These are phyloP conservation scores for Cyberlindnera lachancei DNA, from an alignment of 805 yeast genomes.

Conservation along the genomic window DNA sequence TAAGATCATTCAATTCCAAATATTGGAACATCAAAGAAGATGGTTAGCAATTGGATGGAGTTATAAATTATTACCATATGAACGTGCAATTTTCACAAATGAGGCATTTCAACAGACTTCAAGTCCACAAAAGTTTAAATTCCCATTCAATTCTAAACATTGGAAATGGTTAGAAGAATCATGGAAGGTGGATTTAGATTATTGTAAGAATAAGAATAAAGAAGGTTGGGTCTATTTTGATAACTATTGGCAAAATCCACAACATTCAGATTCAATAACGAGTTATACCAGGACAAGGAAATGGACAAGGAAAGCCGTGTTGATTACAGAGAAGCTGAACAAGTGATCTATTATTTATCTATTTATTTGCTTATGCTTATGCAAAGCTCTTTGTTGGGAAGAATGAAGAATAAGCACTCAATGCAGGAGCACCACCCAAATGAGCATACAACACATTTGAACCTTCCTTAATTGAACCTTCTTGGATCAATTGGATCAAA, in stretches of 20 bases:
- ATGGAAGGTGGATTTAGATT: slow-evolving; percentile 42
- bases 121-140: slow-evolving; percentile 31
- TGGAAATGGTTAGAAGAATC: slow-evolving; percentile 53
- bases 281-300: slow-evolving; percentile 45
- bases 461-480: slow-evolving; percentile 9
- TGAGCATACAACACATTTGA: slow-evolving; percentile 13
- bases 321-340: slow-evolving; percentile 7
- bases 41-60: slow-evolving; percentile 62
- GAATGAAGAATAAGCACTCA: slow-evolving; percentile 14
- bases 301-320: slow-evolving; percentile 42
- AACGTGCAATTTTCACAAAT: slow-evolving; percentile 41
- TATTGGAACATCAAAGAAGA: slow-evolving; percentile 51
- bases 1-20: slow-evolving; percentile 41
- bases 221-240: slow-evolving; percentile 53
- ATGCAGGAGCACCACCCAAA: slow-evolving; percentile 15
- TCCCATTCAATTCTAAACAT: slow-evolving; percentile 37
- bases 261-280: slow-evolving; percentile 36
- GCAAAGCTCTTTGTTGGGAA: slow-evolving; percentile 10
- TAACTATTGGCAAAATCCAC: slow-evolving; percentile 39
- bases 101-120: slow-evolving; percentile 26
- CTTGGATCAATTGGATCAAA: slow-evolving; percentile 9
- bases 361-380: background rate
- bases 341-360: background rate
- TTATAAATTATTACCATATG: slow-evolving; percentile 41
- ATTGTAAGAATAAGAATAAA: slow-evolving; percentile 28